Evolutionary conservation across 2,329 filamentous ascomycete genomes (phyloP).

Genomic region (Penicillium crustosum): DNA sequence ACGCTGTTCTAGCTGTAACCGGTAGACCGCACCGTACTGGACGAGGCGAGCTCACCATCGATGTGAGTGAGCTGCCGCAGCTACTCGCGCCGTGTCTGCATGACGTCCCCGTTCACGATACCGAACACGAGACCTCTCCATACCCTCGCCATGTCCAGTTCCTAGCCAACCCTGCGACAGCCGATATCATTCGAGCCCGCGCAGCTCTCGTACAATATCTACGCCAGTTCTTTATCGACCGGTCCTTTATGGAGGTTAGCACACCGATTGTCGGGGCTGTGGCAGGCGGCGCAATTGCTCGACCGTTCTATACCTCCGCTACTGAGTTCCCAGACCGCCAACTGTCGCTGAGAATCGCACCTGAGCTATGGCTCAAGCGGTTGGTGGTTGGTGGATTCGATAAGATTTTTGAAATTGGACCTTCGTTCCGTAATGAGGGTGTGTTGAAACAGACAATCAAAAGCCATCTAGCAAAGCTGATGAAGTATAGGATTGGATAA

Average conservation of each 20-base stretch:
- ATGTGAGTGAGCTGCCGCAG: slow-evolving; percentile 65
- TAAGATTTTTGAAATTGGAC: slow-evolving; percentile 88
- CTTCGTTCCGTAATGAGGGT: slow-evolving; percentile 90
- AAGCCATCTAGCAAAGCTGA: slow-evolving; percentile 7
- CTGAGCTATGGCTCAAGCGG: slow-evolving; percentile 92
- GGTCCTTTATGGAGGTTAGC: slow-evolving; percentile 79
- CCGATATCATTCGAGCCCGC: slow-evolving; percentile 71
- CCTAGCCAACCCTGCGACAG: slow-evolving; percentile 68
- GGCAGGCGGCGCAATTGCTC: slow-evolving; percentile 83
- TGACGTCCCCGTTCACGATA: slow-evolving; percentile 69
- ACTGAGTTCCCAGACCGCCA: slow-evolving; percentile 72
- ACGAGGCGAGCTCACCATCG: slow-evolving; percentile 74
- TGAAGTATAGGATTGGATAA: slow-evolving; percentile 61
- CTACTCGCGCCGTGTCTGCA: slow-evolving; percentile 77
- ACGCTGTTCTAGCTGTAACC: slow-evolving; percentile 56
- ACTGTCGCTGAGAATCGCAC: slow-evolving; percentile 81
- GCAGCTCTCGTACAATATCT: slow-evolving; percentile 72
- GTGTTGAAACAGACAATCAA: slow-evolving; percentile 15
- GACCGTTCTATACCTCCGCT: slow-evolving; percentile 78
- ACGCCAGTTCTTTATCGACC: slow-evolving; percentile 68
- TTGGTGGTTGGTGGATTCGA: slow-evolving; percentile 86
- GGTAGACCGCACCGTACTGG: slow-evolving; percentile 69
- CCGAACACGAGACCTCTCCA: slow-evolving; percentile 69
- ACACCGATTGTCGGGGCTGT: slow-evolving; percentile 82
- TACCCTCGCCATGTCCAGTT: slow-evolving; percentile 83